Percentiles rank a stretch among this genome's conserved stretches.
These are phyloP conservation scores for Jackrogersella minutella DNA, from an alignment of 495 filamentous ascomycete species.

Conservation along the genomic window DNA sequence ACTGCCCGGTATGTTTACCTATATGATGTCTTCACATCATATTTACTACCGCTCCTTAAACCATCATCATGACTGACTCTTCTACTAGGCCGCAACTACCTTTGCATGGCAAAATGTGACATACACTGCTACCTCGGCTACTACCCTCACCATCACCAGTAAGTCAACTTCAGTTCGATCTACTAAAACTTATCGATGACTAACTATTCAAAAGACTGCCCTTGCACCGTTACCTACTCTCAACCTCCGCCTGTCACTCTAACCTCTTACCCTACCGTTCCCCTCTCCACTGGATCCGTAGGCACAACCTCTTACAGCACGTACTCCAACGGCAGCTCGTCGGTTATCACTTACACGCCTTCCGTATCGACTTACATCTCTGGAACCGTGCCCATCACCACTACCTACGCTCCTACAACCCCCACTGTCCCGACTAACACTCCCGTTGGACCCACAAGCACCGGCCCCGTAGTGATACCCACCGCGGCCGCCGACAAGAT, in stretches of 20 bases:
- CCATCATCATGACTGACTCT: constrained; percentile 8
- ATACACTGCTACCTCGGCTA: constrained; percentile 45
- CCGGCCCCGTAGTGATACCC: constrained; percentile 28
- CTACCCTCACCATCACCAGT: constrained; percentile 52
- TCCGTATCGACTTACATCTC: constrained; percentile 33
- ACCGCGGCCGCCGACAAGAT: constrained; percentile 45
- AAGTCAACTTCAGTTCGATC: constrained; percentile 9
- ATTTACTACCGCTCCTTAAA: background rate
- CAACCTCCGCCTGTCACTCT: constrained; percentile 27
- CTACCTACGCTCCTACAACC: background rate
- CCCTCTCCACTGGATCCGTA: constrained; percentile 17
- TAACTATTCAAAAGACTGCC: constrained; percentile 45
- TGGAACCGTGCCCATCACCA: constrained; percentile 33
- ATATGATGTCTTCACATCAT: background rate
- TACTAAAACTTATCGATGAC: background rate
- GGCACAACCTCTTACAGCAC: constrained; percentile 18
- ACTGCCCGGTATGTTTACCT: constrained; percentile 46
- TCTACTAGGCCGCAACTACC: constrained; percentile 39
- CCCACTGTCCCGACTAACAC: constrained; percentile 27
- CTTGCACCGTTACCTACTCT: constrained; percentile 49
- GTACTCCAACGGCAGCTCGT: constrained; percentile 31
- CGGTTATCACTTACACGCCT: constrained; percentile 34
- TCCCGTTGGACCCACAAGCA: constrained; percentile 27
- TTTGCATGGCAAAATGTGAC: constrained; percentile 43
- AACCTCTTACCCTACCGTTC: constrained; percentile 3